Evolutionary conservation across 768 basidiomycete genomes (phyloP).

Genomic region (Leccinum truebloodii): DNA sequence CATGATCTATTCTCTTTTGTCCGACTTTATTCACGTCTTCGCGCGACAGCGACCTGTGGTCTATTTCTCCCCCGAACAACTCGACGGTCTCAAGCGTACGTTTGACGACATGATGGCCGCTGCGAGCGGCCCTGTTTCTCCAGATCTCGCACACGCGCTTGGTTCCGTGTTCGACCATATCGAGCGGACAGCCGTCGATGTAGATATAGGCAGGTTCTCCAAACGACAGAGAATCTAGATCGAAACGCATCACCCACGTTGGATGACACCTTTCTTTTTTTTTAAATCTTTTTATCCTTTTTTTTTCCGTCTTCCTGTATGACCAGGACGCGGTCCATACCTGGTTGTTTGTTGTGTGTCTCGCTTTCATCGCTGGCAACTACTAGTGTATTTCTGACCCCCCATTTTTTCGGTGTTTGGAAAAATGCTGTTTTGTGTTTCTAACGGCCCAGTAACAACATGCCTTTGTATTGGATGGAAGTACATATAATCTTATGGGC

Average conservation of each 20-base stretch:
- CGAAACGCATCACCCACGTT: background rate
- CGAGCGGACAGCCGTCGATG: constrained; percentile 30
- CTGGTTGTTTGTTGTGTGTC: background rate
- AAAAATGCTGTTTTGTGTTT: constrained; percentile 1
- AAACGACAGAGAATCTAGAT: constrained; percentile 31
- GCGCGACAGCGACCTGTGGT: constrained; percentile 24
- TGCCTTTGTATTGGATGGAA: constrained; percentile 18
- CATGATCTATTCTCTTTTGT: background rate
- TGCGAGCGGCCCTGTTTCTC: constrained; percentile 32
- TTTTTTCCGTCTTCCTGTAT: background rate
- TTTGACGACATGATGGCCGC: constrained; percentile 35
- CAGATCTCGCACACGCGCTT: constrained; percentile 33
- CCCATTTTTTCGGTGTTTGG: too few relatives aligned
- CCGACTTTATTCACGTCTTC: background rate
- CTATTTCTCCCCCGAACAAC: constrained; percentile 34
- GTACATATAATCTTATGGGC: constrained; percentile 10
- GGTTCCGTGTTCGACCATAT: constrained; percentile 37
- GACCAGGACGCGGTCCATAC: background rate
- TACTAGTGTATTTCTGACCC: constrained; percentile 1
- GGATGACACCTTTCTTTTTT: background rate
- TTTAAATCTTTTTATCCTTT: background rate
- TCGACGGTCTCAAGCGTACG: constrained; percentile 31
- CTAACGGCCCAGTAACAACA: constrained; percentile 1
- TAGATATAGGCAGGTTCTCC: constrained; percentile 25
- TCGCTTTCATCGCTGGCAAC: constrained; percentile 2